These are phyloP conservation scores for Sparassis latifolia DNA, from an alignment of 1,284 basidiomycete genomes.

Conservation along the genomic window DNA sequence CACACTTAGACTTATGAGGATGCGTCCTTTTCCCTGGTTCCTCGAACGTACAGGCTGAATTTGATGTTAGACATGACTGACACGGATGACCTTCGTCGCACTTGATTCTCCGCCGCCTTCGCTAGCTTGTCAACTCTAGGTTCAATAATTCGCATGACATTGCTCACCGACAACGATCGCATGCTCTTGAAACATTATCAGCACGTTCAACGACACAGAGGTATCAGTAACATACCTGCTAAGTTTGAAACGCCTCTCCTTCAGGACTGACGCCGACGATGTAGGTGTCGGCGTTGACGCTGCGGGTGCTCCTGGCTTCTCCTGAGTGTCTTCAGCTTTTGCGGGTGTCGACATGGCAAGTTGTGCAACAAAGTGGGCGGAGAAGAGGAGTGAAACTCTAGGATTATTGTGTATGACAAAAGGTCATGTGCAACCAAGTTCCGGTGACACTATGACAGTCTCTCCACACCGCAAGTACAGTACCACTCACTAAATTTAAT, in stretches of 20 bases:
- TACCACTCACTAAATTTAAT: too few relatives aligned
- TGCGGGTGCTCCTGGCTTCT: too few relatives aligned
- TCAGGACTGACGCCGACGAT: conserved; percentile 35
- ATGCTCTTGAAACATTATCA: conserved; percentile 45
- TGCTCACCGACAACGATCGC: conserved; percentile 79
- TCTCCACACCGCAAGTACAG: too few relatives aligned
- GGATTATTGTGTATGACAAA: too few relatives aligned
- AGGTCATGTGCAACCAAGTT: too few relatives aligned
- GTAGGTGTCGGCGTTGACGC: too few relatives aligned
- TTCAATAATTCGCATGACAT: not conserved
- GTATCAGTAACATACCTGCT: conserved; percentile 52
- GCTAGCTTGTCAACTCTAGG: not conserved
- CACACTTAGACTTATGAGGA: conserved; percentile 76
- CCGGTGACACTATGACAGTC: too few relatives aligned
- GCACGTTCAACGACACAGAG: conserved; percentile 5
- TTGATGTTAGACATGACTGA: conserved; percentile 73
- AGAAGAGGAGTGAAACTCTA: too few relatives aligned
- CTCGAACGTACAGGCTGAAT: conserved; percentile 75
- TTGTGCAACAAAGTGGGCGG: too few relatives aligned
- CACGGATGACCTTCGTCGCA: conserved; percentile 83
- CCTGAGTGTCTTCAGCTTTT: too few relatives aligned
- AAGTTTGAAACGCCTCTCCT: conserved; percentile 77
- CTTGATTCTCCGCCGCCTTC: conserved; percentile 69
- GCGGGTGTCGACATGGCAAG: too few relatives aligned
- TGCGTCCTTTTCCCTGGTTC: conserved; percentile 78